Conservation (phyloP, 2,329 filamentous ascomycete species). For the Pseudomassariella vexata region DNA sequence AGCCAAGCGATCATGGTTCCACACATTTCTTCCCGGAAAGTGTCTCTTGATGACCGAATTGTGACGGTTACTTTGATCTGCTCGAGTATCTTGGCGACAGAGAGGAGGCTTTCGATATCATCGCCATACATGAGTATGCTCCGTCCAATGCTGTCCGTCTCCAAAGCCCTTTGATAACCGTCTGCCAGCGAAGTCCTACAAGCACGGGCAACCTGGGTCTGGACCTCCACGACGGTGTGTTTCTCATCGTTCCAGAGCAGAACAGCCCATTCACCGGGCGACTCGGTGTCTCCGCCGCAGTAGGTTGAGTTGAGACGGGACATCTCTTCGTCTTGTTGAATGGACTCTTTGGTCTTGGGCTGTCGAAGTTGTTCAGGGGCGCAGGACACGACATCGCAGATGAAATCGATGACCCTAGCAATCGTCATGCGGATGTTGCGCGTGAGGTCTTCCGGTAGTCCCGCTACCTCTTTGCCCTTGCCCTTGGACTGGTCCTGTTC, state of each 20-base stretch:
- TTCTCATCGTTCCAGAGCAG: constrained; percentile 98
- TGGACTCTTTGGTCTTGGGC: constrained; percentile 75
- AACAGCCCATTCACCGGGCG: constrained; percentile 72
- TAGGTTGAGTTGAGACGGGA: constrained; percentile 74
- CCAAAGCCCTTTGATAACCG: constrained; percentile 70
- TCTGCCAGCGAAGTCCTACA: constrained; percentile 68
- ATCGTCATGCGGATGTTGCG: constrained; percentile 81
- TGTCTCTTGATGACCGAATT: constrained; percentile 87
- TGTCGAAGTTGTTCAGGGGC: constrained; percentile 91
- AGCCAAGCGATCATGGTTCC: constrained; percentile 97
- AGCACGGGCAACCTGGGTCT: constrained; percentile 82
- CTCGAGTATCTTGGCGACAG: constrained; percentile 81
- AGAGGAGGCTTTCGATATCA: constrained; percentile 67
- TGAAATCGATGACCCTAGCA: constrained; percentile 80
- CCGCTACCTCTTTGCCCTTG: constrained; percentile 53
- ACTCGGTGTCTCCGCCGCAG: constrained; percentile 62
- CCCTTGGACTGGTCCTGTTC: constrained; percentile 46
- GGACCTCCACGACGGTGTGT: constrained; percentile 87
- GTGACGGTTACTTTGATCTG: constrained; percentile 95
- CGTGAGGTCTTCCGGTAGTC: constrained; percentile 68
- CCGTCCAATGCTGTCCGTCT: constrained; percentile 83
- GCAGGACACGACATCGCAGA: constrained; percentile 97
- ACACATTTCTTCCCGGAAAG: constrained; percentile 97
- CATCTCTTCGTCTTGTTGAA: constrained; percentile 72
- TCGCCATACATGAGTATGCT: constrained; percentile 74